These are phyloP conservation scores for Prosopis cineraria DNA, from an alignment of 306 rosid genomes.

Conservation along the genomic window DNA sequence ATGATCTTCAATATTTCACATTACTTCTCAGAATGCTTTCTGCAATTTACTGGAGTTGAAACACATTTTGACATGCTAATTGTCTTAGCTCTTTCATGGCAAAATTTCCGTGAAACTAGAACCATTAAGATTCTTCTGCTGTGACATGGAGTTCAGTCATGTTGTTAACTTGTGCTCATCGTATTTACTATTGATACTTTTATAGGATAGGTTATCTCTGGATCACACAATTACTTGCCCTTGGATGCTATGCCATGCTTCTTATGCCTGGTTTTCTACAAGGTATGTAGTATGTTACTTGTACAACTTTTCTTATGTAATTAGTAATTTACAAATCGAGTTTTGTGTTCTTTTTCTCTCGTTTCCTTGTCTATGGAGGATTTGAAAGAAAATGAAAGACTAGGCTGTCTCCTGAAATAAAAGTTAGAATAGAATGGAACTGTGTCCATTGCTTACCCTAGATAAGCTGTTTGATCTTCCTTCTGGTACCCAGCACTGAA, in stretches of 20 bases:
- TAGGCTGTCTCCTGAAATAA: neutral
- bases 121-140: neutral
- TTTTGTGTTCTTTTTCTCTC: neutral
- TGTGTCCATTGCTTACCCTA: neutral
- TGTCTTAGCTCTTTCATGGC: neutral
- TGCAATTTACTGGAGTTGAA: neutral
- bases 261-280: conserved; percentile 95
- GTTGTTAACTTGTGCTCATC: conserved; percentile 10
- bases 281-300: conserved; percentile 49
- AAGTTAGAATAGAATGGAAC: neutral
- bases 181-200: conserved; percentile 37
- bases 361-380: neutral
- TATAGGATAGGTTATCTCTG: conserved; percentile 97
- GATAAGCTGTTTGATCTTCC: neutral
- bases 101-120: neutral
- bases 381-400: neutral
- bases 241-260: conserved; percentile 71
- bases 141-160: neutral
- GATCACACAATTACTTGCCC: conserved; percentile 71
- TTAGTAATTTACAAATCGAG: neutral
- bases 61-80: neutral
- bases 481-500: neutral
- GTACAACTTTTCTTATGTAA: conserved; percentile 17
- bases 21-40: neutral
- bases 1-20: neutral